Percentiles rank a stretch among this genome's conserved stretches.
Evolutionary conservation across 108 stramenopile genomes (phyloP).

Genomic region (Craspedostauros australis): DNA sequence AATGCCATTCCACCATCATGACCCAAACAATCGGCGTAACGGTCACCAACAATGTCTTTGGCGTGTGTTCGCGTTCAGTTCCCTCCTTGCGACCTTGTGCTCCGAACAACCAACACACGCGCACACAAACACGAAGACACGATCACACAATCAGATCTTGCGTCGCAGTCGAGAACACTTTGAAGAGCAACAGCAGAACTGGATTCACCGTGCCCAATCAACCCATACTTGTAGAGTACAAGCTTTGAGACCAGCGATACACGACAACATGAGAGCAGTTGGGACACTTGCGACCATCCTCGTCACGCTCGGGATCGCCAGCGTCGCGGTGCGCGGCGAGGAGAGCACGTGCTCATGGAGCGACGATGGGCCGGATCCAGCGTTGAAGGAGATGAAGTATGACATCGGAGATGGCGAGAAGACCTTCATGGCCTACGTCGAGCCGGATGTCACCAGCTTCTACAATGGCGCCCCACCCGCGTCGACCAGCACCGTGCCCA

Average conservation of each 20-base stretch:
- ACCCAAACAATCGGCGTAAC: too few relatives aligned
- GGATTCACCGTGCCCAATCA: too few relatives aligned
- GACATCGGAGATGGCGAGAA: constrained; percentile 51
- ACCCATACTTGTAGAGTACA: too few relatives aligned
- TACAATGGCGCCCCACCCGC: constrained; percentile 35
- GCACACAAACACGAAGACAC: too few relatives aligned
- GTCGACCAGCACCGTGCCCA: constrained; percentile 22
- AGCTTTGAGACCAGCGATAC: neutral
- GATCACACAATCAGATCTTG: too few relatives aligned
- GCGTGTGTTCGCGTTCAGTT: too few relatives aligned
- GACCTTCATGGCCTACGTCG: constrained; percentile 55
- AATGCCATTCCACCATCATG: too few relatives aligned
- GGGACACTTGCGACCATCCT: neutral
- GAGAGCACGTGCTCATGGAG: constrained; percentile 18
- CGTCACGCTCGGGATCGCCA: neutral
- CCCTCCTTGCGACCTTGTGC: too few relatives aligned
- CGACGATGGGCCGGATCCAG: constrained; percentile 19
- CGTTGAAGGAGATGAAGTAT: constrained; percentile 38
- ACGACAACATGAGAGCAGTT: neutral
- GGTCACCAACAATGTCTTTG: too few relatives aligned
- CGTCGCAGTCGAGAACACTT: too few relatives aligned
- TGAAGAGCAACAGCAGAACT: too few relatives aligned
- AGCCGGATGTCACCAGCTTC: constrained; percentile 65
- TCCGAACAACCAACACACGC: too few relatives aligned
- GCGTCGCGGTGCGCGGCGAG: neutral